phyloP scores from a whole-genome alignment of 2,329 filamentous ascomycete genomes.

The Talaromyces pinophilus region DNA sequence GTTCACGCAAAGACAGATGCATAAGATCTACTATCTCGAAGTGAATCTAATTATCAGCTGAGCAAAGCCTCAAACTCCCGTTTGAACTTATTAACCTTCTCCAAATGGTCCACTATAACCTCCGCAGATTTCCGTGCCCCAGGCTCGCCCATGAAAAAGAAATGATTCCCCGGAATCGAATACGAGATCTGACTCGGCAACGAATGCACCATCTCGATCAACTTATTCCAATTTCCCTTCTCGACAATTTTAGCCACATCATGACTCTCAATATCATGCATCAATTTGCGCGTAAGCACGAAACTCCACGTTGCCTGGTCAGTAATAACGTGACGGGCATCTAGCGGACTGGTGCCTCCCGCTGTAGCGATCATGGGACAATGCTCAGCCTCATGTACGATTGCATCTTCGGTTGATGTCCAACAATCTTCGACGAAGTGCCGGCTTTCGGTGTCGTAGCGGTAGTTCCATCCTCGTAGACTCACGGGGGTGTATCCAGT shows the following conservation, averaged over 20 bases:
- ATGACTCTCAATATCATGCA: slow-evolving; percentile 14
- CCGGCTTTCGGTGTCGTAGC: slow-evolving; percentile 11
- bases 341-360: slow-evolving; percentile 17
- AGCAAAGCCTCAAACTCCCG: slow-evolving; percentile 13
- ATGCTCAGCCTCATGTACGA: slow-evolving; percentile 15
- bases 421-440: slow-evolving; percentile 11
- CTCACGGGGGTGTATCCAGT: slow-evolving; percentile 22
- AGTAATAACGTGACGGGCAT: slow-evolving; percentile 22
- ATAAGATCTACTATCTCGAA: not conserved
- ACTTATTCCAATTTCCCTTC: slow-evolving; percentile 9
- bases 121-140: slow-evolving; percentile 26
- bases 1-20: not conserved
- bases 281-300: slow-evolving; percentile 21
- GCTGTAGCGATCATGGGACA: slow-evolving; percentile 23
- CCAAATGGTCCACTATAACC: slow-evolving; percentile 16
- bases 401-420: slow-evolving; percentile 19
- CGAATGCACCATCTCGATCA: slow-evolving; percentile 20
- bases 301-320: slow-evolving; percentile 24
- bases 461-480: slow-evolving; percentile 17
- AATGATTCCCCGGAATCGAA: slow-evolving; percentile 27
- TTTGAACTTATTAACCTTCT: slow-evolving; percentile 1
- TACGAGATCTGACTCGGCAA: slow-evolving; percentile 18
- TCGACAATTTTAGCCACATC: not conserved
- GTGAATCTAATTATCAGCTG: not conserved
- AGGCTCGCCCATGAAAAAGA: slow-evolving; percentile 29